A percentile compares a stretch with the other conserved stretches of the same genome.
phyloP scores from a whole-genome alignment of 78 protist species.

The Diacronema lutheri region DNA sequence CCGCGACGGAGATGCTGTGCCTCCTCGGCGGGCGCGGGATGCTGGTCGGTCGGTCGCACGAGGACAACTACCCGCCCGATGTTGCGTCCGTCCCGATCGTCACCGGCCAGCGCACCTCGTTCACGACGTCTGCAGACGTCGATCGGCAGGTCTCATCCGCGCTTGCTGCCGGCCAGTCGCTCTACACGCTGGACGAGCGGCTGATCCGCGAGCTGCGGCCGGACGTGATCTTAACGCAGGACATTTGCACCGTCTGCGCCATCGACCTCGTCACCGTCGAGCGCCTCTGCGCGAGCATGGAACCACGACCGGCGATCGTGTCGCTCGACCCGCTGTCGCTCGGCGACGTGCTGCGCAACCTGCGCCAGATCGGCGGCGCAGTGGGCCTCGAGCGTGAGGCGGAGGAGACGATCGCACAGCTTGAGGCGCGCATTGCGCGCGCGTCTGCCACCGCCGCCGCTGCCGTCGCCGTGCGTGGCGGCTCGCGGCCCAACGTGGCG shows the following conservation, averaged over 20 bases:
- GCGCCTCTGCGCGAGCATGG: not conserved
- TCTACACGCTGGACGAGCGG: constrained; percentile 35
- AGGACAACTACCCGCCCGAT: constrained; percentile 38
- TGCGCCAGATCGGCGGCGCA: constrained; percentile 37
- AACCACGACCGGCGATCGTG: constrained; percentile 9
- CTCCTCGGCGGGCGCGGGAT: not conserved
- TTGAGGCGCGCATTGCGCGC: constrained; percentile 11
- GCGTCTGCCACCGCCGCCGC: not conserved
- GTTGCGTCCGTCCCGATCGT: constrained; percentile 19
- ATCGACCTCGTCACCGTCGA: constrained; percentile 34
- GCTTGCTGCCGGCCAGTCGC: not conserved
- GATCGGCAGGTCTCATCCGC: not conserved
- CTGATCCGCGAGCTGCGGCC: constrained; percentile 24
- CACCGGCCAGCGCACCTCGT: constrained; percentile 7
- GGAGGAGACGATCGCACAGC: not conserved
- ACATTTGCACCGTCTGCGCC: constrained; percentile 52
- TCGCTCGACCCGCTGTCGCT: constrained; percentile 36
- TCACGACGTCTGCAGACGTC: not conserved
- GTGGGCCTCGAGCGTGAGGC: constrained; percentile 28
- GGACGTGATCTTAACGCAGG: constrained; percentile 49
- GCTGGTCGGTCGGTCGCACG: constrained; percentile 54
- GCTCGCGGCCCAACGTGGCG: constrained; percentile 15
- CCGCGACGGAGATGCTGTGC: constrained; percentile 33
- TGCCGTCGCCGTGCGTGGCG: not conserved
- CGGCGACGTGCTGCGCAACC: constrained; percentile 29